Conservation (phyloP, 2,329 filamentous ascomycete species). For the Aureobasidium pullulans region DNA sequence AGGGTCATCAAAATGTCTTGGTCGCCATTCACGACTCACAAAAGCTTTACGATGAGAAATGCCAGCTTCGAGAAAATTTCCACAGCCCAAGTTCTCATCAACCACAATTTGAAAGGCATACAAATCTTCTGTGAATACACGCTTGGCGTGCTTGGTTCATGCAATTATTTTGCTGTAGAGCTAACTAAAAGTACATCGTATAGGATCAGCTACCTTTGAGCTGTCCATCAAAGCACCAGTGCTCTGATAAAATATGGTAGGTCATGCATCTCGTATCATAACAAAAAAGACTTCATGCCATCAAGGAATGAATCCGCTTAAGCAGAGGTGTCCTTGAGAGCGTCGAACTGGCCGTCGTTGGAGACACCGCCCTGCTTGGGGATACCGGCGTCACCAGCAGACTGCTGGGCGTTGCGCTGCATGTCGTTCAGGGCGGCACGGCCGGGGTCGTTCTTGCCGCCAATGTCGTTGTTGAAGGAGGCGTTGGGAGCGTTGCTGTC, state of each 20-base stretch:
- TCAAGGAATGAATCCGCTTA: background rate
- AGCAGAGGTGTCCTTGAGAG: constrained; percentile 10
- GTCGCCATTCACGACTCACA: background rate
- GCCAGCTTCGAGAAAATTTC: too few relatives aligned
- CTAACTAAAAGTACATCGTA: background rate
- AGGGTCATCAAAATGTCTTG: background rate
- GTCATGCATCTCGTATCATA: background rate
- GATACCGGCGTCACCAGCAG: constrained; percentile 1
- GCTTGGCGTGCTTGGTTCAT: background rate
- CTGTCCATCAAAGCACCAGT: background rate
- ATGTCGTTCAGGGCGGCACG: constrained; percentile 37
- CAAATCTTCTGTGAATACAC: background rate
- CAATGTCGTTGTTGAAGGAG: constrained; percentile 47
- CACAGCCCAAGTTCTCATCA: too few relatives aligned
- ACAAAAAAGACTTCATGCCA: background rate
- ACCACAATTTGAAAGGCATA: too few relatives aligned
- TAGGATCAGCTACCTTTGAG: background rate
- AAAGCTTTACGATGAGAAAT: too few relatives aligned
- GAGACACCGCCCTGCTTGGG: constrained; percentile 6
- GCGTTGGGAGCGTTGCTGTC: constrained; percentile 37
- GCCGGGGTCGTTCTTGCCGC: constrained; percentile 48
- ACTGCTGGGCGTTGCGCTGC: constrained; percentile 10
- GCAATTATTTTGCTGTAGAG: background rate
- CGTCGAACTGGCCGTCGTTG: constrained; percentile 12
- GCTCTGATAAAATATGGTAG: background rate